Evolutionary conservation across 2,329 filamentous ascomycete species (phyloP), one percentile per base, ranked within the genome.

Genomic region (Trichophyton schoenleinii): DNA sequence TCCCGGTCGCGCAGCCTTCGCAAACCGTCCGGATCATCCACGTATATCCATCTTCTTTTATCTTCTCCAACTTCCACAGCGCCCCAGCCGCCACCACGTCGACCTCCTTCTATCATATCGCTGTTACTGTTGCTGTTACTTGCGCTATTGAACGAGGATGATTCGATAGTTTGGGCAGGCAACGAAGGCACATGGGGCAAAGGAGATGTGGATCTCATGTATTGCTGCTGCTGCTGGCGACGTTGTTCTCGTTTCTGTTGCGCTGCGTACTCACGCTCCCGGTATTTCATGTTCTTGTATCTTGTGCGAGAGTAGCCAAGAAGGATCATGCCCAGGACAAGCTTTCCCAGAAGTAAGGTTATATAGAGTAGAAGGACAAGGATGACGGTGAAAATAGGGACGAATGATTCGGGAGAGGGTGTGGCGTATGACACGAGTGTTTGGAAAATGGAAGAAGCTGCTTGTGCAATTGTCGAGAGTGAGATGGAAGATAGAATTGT

Each of bases 31-130:
- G 82, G 79, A 71, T 95, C 89, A 71, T 96, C 94, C 3, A 84
- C 85, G 70, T 96, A 95, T 18, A 99, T 89, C 85, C 88, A 89
- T 60, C 86, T 79, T 65, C 89, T 80, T 70, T 91, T 87, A 55
- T 96, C 91, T 42, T 97, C 92, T 31, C 88, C 88, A 0, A 97
- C 84, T 70, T 97, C 94, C 0, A 96, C 86, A 0, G 89, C 83
- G 0, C 90, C 91, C 77, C 87, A 95, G 0, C 89, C 88, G 0
- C 92, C 92, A 1, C 89, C 78, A 0, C 91, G 79, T 68, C 85
- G 87, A 0, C 88, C 88, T 0, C 89, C 90, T 3, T 86, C 83
- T 0, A 89, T 85, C 11, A 84, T 48, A 75, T 80, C 60, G 82
- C 79, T 63, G 75, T 76, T 67, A 81, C 83, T 67, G 0, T 66